Evolutionary conservation across 2,329 filamentous ascomycete genomes (phyloP).

Genomic region (Aureobasidium sp.): DNA sequence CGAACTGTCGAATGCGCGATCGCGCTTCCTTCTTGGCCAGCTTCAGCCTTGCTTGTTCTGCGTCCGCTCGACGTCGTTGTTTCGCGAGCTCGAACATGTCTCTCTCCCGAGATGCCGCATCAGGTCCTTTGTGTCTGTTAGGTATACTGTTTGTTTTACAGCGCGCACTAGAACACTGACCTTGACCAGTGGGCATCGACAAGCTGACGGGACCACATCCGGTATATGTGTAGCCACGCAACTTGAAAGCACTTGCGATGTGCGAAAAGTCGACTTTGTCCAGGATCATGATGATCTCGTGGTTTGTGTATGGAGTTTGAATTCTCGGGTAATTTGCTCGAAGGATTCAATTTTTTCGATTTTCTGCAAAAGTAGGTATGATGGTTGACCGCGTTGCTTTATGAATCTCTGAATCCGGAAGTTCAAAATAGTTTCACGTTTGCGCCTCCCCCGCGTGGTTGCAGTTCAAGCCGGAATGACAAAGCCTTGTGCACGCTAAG

Average conservation of each 20-base stretch:
- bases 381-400: not conserved
- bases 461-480: constrained; percentile 3
- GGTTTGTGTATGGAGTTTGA: not conserved
- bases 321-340: not conserved
- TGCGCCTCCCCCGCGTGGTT: not conserved
- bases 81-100: not conserved
- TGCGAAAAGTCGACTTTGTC: constrained; percentile 1
- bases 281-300: not conserved
- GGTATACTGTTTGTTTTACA: not conserved
- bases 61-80: not conserved
- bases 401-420: not conserved
- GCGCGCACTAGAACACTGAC: not conserved
- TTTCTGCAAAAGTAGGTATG: not conserved
- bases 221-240: not conserved
- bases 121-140: not conserved
- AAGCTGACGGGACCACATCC: not conserved
- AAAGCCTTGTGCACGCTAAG: not conserved
- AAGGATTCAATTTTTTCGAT: not conserved
- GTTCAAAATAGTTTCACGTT: not conserved
- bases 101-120: not conserved
- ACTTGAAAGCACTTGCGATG: not conserved
- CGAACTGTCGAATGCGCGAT: not conserved
- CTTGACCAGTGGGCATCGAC: not conserved
- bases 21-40: not conserved
- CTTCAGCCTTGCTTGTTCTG: constrained; percentile 8